Conservation (phyloP, 768 basidiomycete genomes). For the Goffeauzyma gilvescens region DNA sequence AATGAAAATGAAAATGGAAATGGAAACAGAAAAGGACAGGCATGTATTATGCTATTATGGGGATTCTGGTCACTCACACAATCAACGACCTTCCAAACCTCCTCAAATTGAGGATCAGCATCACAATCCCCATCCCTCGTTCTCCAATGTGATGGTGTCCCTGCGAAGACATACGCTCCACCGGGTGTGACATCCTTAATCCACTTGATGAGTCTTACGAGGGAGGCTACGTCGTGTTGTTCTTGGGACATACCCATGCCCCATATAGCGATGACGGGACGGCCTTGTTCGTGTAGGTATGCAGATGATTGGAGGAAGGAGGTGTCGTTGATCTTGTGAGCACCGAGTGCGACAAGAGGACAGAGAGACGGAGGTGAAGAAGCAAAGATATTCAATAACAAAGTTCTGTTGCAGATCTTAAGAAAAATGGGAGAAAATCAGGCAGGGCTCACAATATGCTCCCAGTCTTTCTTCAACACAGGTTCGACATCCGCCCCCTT, state of each 20-base stretch:
- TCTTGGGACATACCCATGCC: conserved; percentile 52
- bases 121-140: conserved; percentile 52
- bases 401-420: neutral
- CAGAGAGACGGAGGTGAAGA: neutral
- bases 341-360: neutral
- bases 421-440: neutral
- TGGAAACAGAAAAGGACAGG: too few relatives aligned
- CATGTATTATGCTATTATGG: too few relatives aligned
- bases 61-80: conserved; percentile 1
- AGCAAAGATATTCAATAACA: neutral
- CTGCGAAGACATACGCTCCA: conserved; percentile 55
- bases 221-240: conserved; percentile 44
- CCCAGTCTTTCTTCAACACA: conserved; percentile 54
- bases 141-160: conserved; percentile 57
- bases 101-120: conserved; percentile 44
- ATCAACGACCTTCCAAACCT: conserved; percentile 49
- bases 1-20: too few relatives aligned
- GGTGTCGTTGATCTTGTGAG: conserved; percentile 37
- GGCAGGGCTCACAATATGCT: conserved; percentile 37
- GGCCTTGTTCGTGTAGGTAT: conserved; percentile 52
- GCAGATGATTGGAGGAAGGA: conserved; percentile 50
- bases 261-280: conserved; percentile 57
- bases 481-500: conserved; percentile 47
- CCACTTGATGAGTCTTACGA: conserved; percentile 41
- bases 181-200: conserved; percentile 48